Evolutionary conservation across 495 filamentous ascomycete genomes (phyloP), one percentile per base, ranked within the genome.

Genomic region (Hypoxylon trugodes): DNA sequence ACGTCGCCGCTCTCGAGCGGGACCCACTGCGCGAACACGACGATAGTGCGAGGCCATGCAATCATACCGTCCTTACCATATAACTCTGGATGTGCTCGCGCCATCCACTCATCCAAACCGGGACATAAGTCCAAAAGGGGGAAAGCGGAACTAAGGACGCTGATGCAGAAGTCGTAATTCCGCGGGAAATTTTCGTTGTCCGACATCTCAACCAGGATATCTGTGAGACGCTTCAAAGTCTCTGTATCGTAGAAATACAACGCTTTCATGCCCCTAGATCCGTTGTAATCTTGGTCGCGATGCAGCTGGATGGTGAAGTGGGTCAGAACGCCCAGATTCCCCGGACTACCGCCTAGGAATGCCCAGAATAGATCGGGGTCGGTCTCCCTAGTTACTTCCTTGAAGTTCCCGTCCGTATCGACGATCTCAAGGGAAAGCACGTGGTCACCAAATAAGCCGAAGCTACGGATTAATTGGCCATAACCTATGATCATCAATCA

Each of bases 21-120:
- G 3, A 78, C 76, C 72, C 74, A 79, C 51, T 79, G 77, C 35
- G 77, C 77, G 51, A 74, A 79, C 18, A 79, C 66, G 16, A 79
- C 50, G 35, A 79, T 74, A 1, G 61, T 59, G 2, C 64, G 66
- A 3, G 74, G 76, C 73, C 70, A 75, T 22, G 58, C 52, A 47
- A 71, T 65, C 5, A 63, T 1, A 15, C 63, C 74, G 59, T 76
- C 53, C 21, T 71, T 47, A 12, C 69, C 74, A 61, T 68, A 69
- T 1, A 71, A 56, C 38, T 78, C 73, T 9, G 74, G 73, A 38
- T 71, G 69, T 24, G 69, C 50, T 0, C 68, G 61, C 22, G 56
- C 68, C 65, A 74, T 70, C 25, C 61, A 63, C 40, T 68, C 65
- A 46, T 76, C 66, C 12, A 77, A 33, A 0, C 65, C 76, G 12